Percentiles rank a stretch among this genome's conserved stretches.
Conservation (phyloP, 768 basidiomycete genomes). For the Phallus indusiatus region DNA sequence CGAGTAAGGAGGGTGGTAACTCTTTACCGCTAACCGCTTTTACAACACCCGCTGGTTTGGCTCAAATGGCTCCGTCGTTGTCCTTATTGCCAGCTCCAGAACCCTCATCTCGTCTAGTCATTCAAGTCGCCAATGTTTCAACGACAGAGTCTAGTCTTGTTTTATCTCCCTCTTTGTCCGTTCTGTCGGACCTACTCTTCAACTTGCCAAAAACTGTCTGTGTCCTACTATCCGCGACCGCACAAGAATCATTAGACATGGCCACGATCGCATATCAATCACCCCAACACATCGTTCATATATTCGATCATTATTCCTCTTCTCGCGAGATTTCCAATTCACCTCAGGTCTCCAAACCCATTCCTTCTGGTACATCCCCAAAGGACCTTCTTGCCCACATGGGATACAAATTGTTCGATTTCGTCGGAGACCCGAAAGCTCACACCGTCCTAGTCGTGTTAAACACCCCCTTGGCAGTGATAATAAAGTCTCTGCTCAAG, state of each 20-base stretch:
- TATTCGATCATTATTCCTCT: conserved; percentile 81
- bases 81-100: conserved; percentile 57
- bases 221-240: conserved; percentile 74
- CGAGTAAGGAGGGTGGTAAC: conserved; percentile 54
- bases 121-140: conserved; percentile 76
- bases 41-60: conserved; percentile 76
- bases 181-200: conserved; percentile 49
- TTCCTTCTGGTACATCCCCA: conserved; percentile 24
- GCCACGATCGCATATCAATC: conserved; percentile 68
- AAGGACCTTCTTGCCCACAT: conserved; percentile 41
- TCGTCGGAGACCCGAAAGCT: conserved; percentile 56
- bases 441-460: conserved; percentile 57
- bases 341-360: conserved; percentile 29
- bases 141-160: conserved; percentile 54
- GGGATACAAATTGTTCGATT: conserved; percentile 73
- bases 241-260: conserved; percentile 74
- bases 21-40: conserved; percentile 65
- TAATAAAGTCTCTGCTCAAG: conserved; percentile 42
- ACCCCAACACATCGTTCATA: conserved; percentile 66
- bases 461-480: conserved; percentile 70
- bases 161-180: conserved; percentile 69
- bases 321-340: conserved; percentile 65
- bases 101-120: conserved; percentile 55
- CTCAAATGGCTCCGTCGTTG: conserved; percentile 74
- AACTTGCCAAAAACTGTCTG: conserved; percentile 57